Conservation (phyloP, 805 yeast genomes). For the Starmerella apis region DNA sequence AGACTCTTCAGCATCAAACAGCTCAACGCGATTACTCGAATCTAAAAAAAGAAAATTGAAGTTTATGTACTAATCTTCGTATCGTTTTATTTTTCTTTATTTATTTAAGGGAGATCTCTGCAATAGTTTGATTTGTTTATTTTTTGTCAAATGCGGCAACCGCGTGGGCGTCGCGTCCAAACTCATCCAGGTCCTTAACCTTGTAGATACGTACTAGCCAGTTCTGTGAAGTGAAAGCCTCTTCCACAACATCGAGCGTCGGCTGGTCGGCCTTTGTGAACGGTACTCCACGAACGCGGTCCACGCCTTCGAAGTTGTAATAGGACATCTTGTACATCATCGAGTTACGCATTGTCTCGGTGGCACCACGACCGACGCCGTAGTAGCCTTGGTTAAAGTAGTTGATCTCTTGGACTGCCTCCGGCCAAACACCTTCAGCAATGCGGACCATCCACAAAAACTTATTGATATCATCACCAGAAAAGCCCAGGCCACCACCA, state of each 20-base stretch:
- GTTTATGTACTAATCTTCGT: background rate
- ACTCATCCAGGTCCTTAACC: conserved; percentile 75
- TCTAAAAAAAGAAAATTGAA: too few species aligned
- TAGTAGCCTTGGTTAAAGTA: conserved; percentile 86
- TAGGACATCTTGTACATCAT: conserved; percentile 91
- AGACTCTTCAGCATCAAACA: too few species aligned
- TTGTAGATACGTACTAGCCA: conserved; percentile 94
- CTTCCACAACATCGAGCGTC: conserved; percentile 69
- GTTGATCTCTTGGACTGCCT: conserved; percentile 78
- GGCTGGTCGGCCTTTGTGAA: conserved; percentile 43
- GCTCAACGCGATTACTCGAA: too few species aligned
- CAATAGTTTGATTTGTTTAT: background rate
- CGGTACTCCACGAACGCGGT: conserved; percentile 80
- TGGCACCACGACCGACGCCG: conserved; percentile 69
- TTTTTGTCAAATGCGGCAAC: conserved; percentile 15
- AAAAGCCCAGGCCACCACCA: conserved; percentile 87
- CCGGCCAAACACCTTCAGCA: conserved; percentile 99
- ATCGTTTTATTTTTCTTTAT: background rate
- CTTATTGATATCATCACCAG: conserved; percentile 94
- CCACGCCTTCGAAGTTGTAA: conserved; percentile 65
- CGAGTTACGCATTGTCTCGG: conserved; percentile 77
- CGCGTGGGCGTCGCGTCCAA: conserved; percentile 54
- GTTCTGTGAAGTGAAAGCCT: conserved; percentile 89
- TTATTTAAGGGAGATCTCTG: too few species aligned
- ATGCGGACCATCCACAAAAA: conserved; percentile 98